Evolutionary conservation across 2,329 filamentous ascomycete species (phyloP), one percentile per base, ranked within the genome.

Genomic region (Neonectria ditissima): DNA sequence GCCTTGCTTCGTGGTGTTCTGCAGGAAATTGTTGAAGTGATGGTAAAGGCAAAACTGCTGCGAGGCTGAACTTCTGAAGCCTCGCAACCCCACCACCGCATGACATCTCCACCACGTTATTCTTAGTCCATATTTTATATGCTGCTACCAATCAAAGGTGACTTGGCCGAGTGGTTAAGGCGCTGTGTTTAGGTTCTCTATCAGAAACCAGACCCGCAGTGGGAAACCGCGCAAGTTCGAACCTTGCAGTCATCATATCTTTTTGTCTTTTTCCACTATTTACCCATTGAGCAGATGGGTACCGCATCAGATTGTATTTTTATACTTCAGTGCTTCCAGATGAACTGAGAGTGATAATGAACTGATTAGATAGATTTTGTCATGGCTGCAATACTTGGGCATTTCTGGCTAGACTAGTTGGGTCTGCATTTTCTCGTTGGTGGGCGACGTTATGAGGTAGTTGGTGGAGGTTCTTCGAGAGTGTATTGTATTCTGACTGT

Each of bases 121-220:
- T 16, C 9, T 7, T 24, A 9, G n/a, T 39, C 30, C 6, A 34
- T 28, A 34, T 28, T 50, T 41, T 24, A 5, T n/a, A 14, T n/a
- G 2, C 34, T 4, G 16, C 37, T 16, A 13, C 22, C 14, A 34
- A 39, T 54, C 26, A 32, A 59, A 66, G 80, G 77, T 75, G 79
- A 77, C 80, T 74, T 84, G 82, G 82, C 82, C 82, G 82, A 84
- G 83, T 84, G 82, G 82, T 84, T 84, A 84, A 83, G 82, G 82
- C 82, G 82, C 80, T 82, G 81, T 83, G 82, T 84, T 84, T 84
- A 84, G 82, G 82, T 75, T 69, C 58, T 52, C 26, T 14, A 59
- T 64, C 66, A 61, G 41, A 65, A 66, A 65, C 74, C 69, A 73
- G 67, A 76, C 74, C 78, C 78, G 78, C 78, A 80, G 77, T 80